Conservation (phyloP, 2,329 filamentous ascomycete genomes). For the Epichloe typhina region DNA sequence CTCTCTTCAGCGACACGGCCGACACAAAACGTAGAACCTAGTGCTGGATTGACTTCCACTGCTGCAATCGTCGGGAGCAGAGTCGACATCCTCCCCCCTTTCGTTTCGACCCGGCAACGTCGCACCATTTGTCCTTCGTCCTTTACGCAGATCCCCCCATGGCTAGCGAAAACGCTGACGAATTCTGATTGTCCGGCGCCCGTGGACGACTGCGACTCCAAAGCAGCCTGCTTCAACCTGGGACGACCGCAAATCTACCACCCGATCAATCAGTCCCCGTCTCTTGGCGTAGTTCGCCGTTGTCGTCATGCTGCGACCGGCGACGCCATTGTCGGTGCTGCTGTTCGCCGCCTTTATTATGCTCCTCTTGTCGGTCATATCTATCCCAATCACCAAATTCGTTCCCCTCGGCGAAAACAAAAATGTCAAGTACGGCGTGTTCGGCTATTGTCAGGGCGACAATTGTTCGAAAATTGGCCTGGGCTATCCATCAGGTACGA, state of each 20-base stretch:
- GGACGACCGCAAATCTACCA: background rate
- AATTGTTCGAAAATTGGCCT: slow-evolving; percentile 62
- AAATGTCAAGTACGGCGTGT: slow-evolving; percentile 76
- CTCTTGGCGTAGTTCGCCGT: slow-evolving; percentile 9
- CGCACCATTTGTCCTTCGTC: background rate
- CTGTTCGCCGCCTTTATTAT: slow-evolving; percentile 77
- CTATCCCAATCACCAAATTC: slow-evolving; percentile 72
- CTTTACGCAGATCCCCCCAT: background rate
- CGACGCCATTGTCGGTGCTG: slow-evolving; percentile 78
- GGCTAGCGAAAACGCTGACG: background rate
- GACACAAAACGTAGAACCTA: background rate
- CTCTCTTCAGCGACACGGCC: background rate
- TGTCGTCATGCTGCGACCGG: slow-evolving; percentile 70
- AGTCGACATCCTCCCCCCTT: background rate
- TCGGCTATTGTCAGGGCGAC: slow-evolving; percentile 65
- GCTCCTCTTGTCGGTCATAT: slow-evolving; percentile 77
- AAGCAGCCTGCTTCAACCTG: background rate
- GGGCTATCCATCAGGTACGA: slow-evolving; percentile 54
- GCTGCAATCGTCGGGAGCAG: background rate
- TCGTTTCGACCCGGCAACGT: background rate
- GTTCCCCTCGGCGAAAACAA: slow-evolving; percentile 73
- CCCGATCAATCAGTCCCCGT: slow-evolving; percentile 3
- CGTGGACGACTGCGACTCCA: slow-evolving; percentile 1
- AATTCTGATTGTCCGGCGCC: background rate
- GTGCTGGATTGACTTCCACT: background rate